These are phyloP conservation scores for Angophora floribunda DNA, from an alignment of 345 rosid species.

Conservation along the genomic window DNA sequence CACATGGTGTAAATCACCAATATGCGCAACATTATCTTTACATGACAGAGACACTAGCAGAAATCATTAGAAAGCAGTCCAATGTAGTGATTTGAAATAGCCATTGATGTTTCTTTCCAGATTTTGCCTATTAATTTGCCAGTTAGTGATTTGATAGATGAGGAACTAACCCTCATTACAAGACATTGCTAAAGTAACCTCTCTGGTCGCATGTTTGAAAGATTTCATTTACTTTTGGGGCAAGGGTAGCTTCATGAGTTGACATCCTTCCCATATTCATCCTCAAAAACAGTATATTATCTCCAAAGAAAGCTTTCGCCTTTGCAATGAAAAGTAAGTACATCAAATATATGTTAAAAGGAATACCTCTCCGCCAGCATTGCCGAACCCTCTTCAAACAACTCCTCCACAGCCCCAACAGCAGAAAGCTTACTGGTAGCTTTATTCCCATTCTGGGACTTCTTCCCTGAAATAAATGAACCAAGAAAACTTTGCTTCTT, in stretches of 20 bases:
- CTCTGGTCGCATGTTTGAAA: not conserved
- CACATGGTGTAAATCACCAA: not conserved
- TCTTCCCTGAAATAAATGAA: conserved; percentile 63
- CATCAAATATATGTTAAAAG: not conserved
- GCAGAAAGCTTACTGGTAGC: conserved; percentile 77
- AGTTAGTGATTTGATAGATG: not conserved
- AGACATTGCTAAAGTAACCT: not conserved
- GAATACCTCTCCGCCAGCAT: conserved; percentile 86
- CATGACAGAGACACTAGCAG: not conserved
- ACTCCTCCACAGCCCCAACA: conserved; percentile 92
- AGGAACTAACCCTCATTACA: not conserved
- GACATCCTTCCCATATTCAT: not conserved
- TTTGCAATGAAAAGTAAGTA: not conserved
- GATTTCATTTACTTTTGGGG: not conserved
- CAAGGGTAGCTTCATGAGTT: not conserved
- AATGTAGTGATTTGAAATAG: not conserved
- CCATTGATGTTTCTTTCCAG: not conserved
- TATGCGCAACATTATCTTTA: not conserved
- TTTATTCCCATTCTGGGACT: conserved; percentile 33
- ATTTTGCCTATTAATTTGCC: not conserved
- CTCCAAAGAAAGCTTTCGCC: not conserved
- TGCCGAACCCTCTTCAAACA: conserved; percentile 99
- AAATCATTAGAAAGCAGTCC: not conserved
- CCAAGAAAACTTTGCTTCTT: conserved; percentile 62
- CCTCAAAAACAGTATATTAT: not conserved